Percentiles rank a stretch among this genome's conserved stretches.
These are phyloP conservation scores for Termitomyces sp. DNA, from an alignment of 768 basidiomycete species.

Conservation along the genomic window DNA sequence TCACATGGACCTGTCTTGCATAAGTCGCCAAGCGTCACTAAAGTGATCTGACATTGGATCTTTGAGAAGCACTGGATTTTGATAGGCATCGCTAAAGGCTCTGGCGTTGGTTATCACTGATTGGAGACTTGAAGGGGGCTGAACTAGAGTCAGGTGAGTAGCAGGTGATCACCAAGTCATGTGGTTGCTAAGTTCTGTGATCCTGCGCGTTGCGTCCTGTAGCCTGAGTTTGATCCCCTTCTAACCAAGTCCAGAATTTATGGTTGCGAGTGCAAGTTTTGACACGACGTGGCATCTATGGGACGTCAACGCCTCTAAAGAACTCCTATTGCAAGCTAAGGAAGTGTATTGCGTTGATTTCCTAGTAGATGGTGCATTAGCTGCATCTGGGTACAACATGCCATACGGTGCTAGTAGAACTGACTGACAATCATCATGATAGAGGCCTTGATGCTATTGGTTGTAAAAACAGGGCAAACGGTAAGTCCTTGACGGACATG, in stretches of 20 bases:
- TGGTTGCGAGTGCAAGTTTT: conserved; percentile 90
- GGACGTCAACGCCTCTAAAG: conserved; percentile 81
- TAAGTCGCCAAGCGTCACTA: too few relatives aligned
- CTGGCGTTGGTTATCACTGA: too few relatives aligned
- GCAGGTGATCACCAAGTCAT: too few relatives aligned
- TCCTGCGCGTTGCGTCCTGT: too few relatives aligned
- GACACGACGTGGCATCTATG: conserved; percentile 97
- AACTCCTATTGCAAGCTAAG: conserved; percentile 87
- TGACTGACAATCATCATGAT: conserved; percentile 3
- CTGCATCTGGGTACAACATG: conserved; percentile 78
- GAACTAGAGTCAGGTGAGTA: too few relatives aligned
- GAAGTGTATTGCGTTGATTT: conserved; percentile 95
- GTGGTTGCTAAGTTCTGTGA: too few relatives aligned
- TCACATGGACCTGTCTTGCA: too few relatives aligned
- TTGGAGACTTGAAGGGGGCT: too few relatives aligned
- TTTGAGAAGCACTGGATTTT: too few relatives aligned
- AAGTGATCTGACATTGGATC: too few relatives aligned
- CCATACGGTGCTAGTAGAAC: not conserved
- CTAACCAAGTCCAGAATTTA: conserved; percentile 93
- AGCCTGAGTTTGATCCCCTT: too few relatives aligned
- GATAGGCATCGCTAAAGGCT: too few relatives aligned
- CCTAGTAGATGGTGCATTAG: conserved; percentile 89
- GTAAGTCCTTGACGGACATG: conserved; percentile 97
- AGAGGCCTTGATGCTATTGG: conserved; percentile 97
- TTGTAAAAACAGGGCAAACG: conserved; percentile 85